Percentiles rank a stretch among this genome's conserved stretches.
phyloP scores from a whole-genome alignment of 192 early-diverging fungal species.

The Allomyces macrogynus region DNA sequence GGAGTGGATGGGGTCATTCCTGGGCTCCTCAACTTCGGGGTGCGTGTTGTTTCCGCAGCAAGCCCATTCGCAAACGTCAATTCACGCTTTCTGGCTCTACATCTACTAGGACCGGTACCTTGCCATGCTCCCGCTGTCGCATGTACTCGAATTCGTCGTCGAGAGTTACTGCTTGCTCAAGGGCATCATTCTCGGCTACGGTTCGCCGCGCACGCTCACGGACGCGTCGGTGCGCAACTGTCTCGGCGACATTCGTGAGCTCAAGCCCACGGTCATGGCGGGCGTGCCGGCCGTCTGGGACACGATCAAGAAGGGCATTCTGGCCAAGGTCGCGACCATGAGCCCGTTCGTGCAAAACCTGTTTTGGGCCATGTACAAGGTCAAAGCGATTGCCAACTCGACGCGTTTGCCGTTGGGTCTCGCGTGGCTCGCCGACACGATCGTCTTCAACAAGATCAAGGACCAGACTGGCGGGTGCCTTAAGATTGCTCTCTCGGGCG shows the following conservation, averaged over 20 bases:
- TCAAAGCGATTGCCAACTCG: constrained; percentile 31
- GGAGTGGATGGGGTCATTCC: constrained; percentile 5
- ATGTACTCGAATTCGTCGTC: constrained; percentile 72
- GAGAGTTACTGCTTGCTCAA: constrained; percentile 48
- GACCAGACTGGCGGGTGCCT: constrained; percentile 69
- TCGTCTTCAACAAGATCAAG: constrained; percentile 68
- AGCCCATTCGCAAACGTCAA: not conserved
- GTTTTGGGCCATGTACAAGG: constrained; percentile 51
- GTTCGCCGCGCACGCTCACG: constrained; percentile 47
- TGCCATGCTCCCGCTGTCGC: constrained; percentile 70
- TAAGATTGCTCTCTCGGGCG: constrained; percentile 60
- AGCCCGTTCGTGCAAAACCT: constrained; percentile 36
- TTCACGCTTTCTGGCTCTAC: constrained; percentile 25
- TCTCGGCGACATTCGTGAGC: constrained; percentile 46
- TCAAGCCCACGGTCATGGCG: constrained; percentile 54
- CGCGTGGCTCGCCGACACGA: constrained; percentile 41
- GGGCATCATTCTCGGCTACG: constrained; percentile 46
- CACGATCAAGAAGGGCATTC: constrained; percentile 66
- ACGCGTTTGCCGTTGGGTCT: not conserved
- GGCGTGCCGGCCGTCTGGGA: constrained; percentile 77
- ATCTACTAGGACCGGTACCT: constrained; percentile 31
- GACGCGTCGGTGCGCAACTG: constrained; percentile 44
- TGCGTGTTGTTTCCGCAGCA: constrained; percentile 3
- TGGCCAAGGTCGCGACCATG: constrained; percentile 33
- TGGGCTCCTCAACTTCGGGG: not conserved